Conservation (phyloP, 2,329 filamentous ascomycete genomes). For the Myriosclerotinia duriaeana region DNA sequence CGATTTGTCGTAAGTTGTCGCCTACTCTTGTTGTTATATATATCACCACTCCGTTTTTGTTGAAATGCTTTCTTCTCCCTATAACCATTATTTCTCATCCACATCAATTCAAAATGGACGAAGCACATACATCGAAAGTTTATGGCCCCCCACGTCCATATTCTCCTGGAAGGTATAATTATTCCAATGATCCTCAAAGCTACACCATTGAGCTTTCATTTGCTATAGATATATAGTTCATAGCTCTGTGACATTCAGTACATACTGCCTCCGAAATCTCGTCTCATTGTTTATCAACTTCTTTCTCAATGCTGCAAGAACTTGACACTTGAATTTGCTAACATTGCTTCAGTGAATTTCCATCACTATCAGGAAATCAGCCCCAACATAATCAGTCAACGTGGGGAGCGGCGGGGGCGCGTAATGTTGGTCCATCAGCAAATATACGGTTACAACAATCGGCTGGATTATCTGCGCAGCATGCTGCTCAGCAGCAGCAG, state of each 20-base stretch:
- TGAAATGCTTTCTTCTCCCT: background rate
- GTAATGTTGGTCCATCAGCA: conserved; percentile 36
- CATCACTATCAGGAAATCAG: conserved; percentile 61
- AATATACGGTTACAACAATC: conserved; percentile 39
- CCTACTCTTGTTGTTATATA: conserved; percentile 30
- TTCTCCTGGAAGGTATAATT: conserved; percentile 20
- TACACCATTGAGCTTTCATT: background rate
- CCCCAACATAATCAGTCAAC: conserved; percentile 43
- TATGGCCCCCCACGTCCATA: background rate
- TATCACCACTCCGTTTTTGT: conserved; percentile 25
- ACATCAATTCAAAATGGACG: conserved; percentile 13
- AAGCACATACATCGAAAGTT: background rate
- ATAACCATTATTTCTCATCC: background rate
- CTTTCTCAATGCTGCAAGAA: background rate
- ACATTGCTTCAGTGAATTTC: conserved; percentile 56
- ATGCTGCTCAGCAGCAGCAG: conserved; percentile 39
- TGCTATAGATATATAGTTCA: background rate
- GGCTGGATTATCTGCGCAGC: conserved; percentile 36
- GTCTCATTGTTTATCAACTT: background rate
- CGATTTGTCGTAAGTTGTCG: conserved; percentile 61
- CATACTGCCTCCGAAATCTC: background rate
- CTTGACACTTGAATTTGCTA: conserved; percentile 24
- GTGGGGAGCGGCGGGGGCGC: conserved; percentile 38
- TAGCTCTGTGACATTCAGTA: background rate
- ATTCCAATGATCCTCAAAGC: background rate